Conservation (phyloP, 106 monocot genomes). For the Allium cepa region DNA sequence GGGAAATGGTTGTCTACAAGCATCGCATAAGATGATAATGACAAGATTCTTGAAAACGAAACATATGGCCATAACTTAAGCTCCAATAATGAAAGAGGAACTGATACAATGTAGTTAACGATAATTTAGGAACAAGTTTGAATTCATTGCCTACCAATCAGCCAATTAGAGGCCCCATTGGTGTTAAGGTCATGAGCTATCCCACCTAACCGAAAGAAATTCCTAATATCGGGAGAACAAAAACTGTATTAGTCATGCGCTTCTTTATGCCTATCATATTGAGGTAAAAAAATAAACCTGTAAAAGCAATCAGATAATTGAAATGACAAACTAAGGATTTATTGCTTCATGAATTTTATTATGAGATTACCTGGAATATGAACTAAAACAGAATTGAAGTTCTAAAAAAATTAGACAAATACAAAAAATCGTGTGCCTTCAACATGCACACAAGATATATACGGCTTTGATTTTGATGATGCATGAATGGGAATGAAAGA, state of each 20-base stretch:
- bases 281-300: constrained; percentile 2
- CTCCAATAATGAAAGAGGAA: constrained; percentile 6
- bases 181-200: constrained; percentile 5
- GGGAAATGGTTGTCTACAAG: constrained; percentile 61
- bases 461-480: constrained; percentile 1
- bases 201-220: constrained; percentile 3
- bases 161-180: not conserved
- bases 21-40: constrained; percentile 20
- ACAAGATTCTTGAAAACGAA: constrained; percentile 33
- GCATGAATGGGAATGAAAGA: not conserved
- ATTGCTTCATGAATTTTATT: not conserved
- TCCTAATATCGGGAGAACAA: constrained; percentile 1
- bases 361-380: not conserved
- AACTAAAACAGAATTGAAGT: not conserved
- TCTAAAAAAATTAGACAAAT: not conserved
- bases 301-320: not conserved
- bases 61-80: constrained; percentile 8
- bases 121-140: not conserved
- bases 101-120: not conserved
- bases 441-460: constrained; percentile 10
- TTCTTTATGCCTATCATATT: not conserved
- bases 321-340: constrained; percentile 6
- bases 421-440: not conserved
- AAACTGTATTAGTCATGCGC: not conserved
- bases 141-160: not conserved